Evolutionary conservation across 352 stramenopile species (phyloP).

Genomic region (Globisporangium recalcitrans): DNA sequence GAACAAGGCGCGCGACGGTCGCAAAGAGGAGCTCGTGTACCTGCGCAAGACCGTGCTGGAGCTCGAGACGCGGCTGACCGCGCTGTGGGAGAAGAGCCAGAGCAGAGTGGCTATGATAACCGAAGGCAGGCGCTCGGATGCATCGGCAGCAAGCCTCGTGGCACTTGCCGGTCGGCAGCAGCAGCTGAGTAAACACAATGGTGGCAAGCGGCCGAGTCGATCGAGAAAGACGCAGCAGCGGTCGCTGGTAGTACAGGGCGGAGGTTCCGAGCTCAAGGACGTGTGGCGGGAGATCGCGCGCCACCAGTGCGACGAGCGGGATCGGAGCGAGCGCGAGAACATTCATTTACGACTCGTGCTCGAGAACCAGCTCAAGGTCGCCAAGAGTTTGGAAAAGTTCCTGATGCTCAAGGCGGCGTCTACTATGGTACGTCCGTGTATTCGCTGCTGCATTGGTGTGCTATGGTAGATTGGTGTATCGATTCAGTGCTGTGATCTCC

Average conservation of each 20-base stretch:
- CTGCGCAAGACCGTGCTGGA: slow-evolving; percentile 27
- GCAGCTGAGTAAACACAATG: not conserved
- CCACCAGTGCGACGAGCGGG: slow-evolving; percentile 1
- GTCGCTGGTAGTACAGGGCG: not conserved
- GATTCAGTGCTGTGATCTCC: no score
- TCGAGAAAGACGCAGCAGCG: not conserved
- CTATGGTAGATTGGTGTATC: no score
- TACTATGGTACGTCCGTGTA: not conserved
- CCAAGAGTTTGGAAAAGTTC: slow-evolving; percentile 34
- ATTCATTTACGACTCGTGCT: slow-evolving; percentile 42
- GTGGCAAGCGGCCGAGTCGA: not conserved
- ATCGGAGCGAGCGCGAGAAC: slow-evolving; percentile 40
- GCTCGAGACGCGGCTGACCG: slow-evolving; percentile 25
- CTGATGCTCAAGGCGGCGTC: not conserved
- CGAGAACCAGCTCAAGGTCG: slow-evolving; percentile 41
- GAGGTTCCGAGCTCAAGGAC: not conserved
- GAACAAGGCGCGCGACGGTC: slow-evolving; percentile 23
- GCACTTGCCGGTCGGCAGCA: no score
- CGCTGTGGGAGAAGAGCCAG: not conserved
- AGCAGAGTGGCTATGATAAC: not conserved
- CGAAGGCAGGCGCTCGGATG: not conserved
- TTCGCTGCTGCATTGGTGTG: no score
- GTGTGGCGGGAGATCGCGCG: slow-evolving; percentile 8
- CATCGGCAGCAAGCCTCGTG: not conserved
- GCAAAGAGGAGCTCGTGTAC: slow-evolving; percentile 29